Conservation (phyloP, 495 filamentous ascomycete species). For the Hyaloscypha finlandica region DNA sequence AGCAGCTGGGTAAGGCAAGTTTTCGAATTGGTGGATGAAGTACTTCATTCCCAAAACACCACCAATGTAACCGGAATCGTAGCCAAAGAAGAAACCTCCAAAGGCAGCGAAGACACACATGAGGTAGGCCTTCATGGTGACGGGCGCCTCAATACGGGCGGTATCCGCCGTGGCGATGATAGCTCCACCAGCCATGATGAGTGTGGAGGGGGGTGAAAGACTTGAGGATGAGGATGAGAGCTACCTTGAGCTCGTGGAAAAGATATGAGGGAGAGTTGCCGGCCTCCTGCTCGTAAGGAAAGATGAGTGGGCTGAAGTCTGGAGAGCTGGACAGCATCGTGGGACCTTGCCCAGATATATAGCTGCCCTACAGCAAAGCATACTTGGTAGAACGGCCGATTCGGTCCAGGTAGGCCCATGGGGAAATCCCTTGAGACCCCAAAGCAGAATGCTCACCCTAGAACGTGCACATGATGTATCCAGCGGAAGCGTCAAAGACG, state of each 20-base stretch:
- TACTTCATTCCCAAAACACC: conserved; percentile 50
- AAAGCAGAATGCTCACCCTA: background rate
- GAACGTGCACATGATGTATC: background rate
- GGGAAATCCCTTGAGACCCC: background rate
- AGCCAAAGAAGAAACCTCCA: conserved; percentile 84
- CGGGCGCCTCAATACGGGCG: conserved; percentile 59
- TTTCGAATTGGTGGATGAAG: conserved; percentile 46
- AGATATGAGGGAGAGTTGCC: background rate
- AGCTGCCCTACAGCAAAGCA: background rate
- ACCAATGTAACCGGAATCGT: conserved; percentile 38
- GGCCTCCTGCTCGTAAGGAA: background rate
- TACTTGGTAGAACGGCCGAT: background rate
- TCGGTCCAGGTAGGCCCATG: background rate
- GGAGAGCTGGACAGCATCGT: background rate
- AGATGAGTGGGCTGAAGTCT: background rate
- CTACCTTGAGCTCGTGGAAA: background rate
- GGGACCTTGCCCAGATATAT: background rate
- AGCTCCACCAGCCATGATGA: conserved; percentile 1
- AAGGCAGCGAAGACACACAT: conserved; percentile 75
- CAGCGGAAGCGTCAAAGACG: background rate
- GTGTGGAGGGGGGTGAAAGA: background rate
- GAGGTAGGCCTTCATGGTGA: conserved; percentile 59
- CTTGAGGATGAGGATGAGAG: background rate
- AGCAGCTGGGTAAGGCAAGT: conserved; percentile 34
- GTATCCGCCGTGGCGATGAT: conserved; percentile 37